Evolutionary conservation across 2,329 filamentous ascomycete genomes (phyloP).

Genomic region (Aspergillus glaucus): DNA sequence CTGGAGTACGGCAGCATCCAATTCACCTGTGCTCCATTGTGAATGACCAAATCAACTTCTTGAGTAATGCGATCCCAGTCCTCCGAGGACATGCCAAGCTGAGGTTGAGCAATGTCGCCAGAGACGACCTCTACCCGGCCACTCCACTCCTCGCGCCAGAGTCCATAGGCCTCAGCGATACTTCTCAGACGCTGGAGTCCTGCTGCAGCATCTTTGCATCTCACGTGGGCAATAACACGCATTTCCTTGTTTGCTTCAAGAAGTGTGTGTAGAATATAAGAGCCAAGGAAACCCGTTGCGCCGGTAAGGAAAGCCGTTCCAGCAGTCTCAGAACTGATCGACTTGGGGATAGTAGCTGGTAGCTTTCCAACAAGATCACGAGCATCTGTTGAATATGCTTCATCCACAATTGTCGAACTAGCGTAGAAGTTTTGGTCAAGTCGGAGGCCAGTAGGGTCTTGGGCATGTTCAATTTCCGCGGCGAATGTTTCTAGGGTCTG

Average conservation of each 20-base stretch:
- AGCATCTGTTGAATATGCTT: conserved; percentile 47
- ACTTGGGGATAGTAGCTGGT: conserved; percentile 36
- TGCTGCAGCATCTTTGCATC: no score
- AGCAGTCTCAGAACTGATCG: conserved; percentile 28
- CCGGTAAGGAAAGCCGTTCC: conserved; percentile 74
- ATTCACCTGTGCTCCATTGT: no score
- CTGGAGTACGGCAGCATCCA: no score
- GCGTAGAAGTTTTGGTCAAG: conserved; percentile 15
- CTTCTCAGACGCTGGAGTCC: no score
- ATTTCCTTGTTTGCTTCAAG: conserved; percentile 41
- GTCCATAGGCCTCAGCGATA: no score
- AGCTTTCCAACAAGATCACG: conserved; percentile 45
- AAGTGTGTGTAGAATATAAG: conserved; percentile 71
- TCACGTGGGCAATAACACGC: no score
- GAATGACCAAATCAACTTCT: no score
- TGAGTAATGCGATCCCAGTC: no score
- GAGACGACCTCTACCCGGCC: no score
- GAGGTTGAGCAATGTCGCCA: no score
- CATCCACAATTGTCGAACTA: conserved; percentile 17
- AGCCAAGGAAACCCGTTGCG: conserved; percentile 82
- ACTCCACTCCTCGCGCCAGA: no score
- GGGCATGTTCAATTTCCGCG: conserved; percentile 47
- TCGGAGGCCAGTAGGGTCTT: conserved; percentile 35
- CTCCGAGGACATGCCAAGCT: no score
- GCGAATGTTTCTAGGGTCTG: conserved; percentile 56